Base-by-base conservation (phyloP, 2,329 filamentous ascomycete species). In the Aspergillus ochraceoroseus region DNA sequence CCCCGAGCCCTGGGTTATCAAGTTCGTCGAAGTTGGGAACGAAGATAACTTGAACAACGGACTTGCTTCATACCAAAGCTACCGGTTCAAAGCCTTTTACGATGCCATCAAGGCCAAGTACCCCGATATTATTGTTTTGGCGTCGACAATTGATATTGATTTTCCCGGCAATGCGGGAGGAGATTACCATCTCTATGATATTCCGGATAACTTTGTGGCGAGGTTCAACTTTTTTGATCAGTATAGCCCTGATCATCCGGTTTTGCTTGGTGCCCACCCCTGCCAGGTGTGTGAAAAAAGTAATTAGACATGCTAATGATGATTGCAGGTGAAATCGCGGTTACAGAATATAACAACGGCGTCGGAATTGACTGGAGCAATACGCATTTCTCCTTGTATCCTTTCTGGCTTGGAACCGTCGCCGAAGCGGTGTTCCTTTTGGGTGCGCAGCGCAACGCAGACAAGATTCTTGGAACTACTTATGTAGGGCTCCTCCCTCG, bases 21-120 rank as follows among this genome's bases (percentile, higher is more conserved):
- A 73, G 7, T 80, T 75, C 50, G 76, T 84, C 39, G 81, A 84
- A 60, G 64, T 84, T 29, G 81, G 82, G 43, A 84, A 85, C 56
- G 81, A 85, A 56, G 81, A 85, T 51, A 76, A 75, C 67, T 71
- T 82, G 3, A 71, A 68, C 17, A 70, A 70, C 3, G 73, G 71
- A 0, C 68, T 73, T 3, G 73, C 68, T 57, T 60, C 68, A 1
- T 68, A 72, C 4, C 75, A 72, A 52, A 68, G 71, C 34, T 26
- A 36, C 13, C 74, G 80, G 3, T 81, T 82, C 56, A 67, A 70
- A 3, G 63, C 71, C 51, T 80, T 83, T 61, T 69, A 80, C 46
- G 59, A 79, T 26, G 79, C 78, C 11, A 78, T 83, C 61, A 70
- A 66, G 30, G 63, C 65, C 19, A 67, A 62, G 5, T 79, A 81